Evolutionary conservation across 2,329 filamentous ascomycete genomes (phyloP).

Genomic region (Cercospora sp.): DNA sequence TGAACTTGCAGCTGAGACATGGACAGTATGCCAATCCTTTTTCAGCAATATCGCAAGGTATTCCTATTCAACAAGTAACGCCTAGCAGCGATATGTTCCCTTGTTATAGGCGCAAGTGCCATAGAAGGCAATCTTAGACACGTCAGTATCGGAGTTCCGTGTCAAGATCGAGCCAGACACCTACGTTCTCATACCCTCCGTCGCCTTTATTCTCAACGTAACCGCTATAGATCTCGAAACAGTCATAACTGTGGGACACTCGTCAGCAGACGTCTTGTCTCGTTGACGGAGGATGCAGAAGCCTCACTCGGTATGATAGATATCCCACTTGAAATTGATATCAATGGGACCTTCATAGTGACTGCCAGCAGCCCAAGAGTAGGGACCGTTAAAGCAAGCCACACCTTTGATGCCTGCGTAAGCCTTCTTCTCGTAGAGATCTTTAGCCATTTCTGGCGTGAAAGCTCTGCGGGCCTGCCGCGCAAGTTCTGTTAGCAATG

Average conservation of each 20-base stretch:
- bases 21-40: too few species aligned
- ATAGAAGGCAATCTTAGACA: neutral
- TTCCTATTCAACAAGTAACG: too few species aligned
- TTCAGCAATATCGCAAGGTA: too few species aligned
- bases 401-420: neutral
- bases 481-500: neutral
- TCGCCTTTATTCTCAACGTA: neutral
- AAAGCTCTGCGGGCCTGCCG: neutral
- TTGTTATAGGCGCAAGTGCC: neutral
- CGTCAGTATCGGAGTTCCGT: neutral
- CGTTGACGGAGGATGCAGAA: neutral
- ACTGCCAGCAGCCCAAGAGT: neutral
- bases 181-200: conserved; percentile 7
- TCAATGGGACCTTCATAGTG: neutral
- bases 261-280: neutral
- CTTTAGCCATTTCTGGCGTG: conserved; percentile 12
- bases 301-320: neutral
- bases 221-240: conserved; percentile 8
- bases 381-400: neutral
- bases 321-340: conserved; percentile 8
- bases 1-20: too few species aligned
- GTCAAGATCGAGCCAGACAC: neutral
- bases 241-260: neutral
- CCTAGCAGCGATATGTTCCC: neutral
- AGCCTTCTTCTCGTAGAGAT: neutral